Conservation (phyloP, 148 eudicot species). For the Persicaria tinctoria region DNA sequence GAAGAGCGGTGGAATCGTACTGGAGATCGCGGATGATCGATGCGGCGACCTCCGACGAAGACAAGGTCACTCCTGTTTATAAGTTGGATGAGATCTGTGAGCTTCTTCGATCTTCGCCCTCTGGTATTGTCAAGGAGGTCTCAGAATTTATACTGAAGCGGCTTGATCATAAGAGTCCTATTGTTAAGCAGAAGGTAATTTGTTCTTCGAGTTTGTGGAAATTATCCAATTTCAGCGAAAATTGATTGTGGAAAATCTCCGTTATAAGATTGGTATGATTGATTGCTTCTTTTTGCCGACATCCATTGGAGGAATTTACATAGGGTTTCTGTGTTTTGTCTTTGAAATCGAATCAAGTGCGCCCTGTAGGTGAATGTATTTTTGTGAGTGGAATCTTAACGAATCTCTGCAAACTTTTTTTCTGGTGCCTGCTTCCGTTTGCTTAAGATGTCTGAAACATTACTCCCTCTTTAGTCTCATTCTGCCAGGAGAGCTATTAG, state of each 20-base stretch:
- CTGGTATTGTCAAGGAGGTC: slow-evolving; percentile 67
- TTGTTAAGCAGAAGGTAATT: slow-evolving; percentile 81
- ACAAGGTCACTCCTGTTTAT: slow-evolving; percentile 86
- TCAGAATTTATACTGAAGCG: slow-evolving; percentile 74
- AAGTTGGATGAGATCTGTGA: slow-evolving; percentile 90
- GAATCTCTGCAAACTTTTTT: not conserved
- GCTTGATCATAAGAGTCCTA: slow-evolving; percentile 78
- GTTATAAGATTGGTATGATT: not conserved
- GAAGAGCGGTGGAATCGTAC: slow-evolving; percentile 95
- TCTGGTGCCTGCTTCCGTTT: not conserved
- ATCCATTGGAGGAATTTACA: not conserved
- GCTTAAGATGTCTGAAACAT: not conserved
- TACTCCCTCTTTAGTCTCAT: not conserved
- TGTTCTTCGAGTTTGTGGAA: not conserved
- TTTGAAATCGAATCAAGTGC: not conserved
- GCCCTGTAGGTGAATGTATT: not conserved
- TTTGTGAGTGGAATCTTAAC: not conserved
- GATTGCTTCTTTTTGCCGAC: not conserved
- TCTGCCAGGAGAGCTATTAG: not conserved
- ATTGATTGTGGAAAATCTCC: not conserved
- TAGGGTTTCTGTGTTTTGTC: not conserved
- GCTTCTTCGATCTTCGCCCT: slow-evolving; percentile 62
- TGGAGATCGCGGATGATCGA: slow-evolving; percentile 92
- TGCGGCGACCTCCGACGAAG: slow-evolving; percentile 86
- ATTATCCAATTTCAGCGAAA: not conserved